A percentile compares a stretch with the other conserved stretches of the same genome.
These are phyloP conservation scores for Yamadazyma phyllophila DNA, from an alignment of 805 yeast species.

Conservation along the genomic window DNA sequence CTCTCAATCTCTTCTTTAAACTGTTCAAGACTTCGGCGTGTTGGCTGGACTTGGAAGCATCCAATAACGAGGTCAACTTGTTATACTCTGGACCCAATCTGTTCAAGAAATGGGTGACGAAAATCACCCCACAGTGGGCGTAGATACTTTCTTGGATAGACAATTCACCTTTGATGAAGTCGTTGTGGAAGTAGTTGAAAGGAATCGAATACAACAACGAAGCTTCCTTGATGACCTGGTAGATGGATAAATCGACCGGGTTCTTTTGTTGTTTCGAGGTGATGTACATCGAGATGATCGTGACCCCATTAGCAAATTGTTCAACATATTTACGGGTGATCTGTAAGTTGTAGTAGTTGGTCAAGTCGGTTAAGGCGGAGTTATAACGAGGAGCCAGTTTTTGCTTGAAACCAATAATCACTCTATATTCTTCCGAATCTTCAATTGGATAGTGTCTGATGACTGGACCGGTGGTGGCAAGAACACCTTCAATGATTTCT, in stretches of 20 bases:
- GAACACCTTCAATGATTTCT: slow-evolving; percentile 66
- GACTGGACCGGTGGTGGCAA: slow-evolving; percentile 83
- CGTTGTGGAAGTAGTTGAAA: slow-evolving; percentile 71
- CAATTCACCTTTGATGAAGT: slow-evolving; percentile 70
- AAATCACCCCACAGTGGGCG: slow-evolving; percentile 90
- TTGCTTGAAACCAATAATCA: slow-evolving; percentile 84
- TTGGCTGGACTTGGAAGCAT: slow-evolving; percentile 56
- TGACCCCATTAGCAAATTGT: slow-evolving; percentile 85
- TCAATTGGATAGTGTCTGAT: slow-evolving; percentile 82
- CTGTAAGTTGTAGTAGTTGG: slow-evolving; percentile 81
- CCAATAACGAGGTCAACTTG: slow-evolving; percentile 63
- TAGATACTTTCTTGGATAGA: slow-evolving; percentile 93
- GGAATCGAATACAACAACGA: slow-evolving; percentile 91
- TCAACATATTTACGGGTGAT: slow-evolving; percentile 91
- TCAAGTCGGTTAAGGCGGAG: slow-evolving; percentile 81
- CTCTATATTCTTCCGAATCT: slow-evolving; percentile 78
- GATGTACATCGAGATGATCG: slow-evolving; percentile 84
- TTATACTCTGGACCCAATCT: slow-evolving; percentile 88
- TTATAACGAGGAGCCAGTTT: slow-evolving; percentile 82
- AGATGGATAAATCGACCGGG: slow-evolving; percentile 73
- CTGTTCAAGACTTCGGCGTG: slow-evolving; percentile 74
- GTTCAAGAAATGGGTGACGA: slow-evolving; percentile 92
- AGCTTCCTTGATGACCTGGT: slow-evolving; percentile 91
- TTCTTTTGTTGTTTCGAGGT: slow-evolving; percentile 50
- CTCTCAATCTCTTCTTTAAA: slow-evolving; percentile 84